Evolutionary conservation across 805 yeast genomes (phyloP).

Genomic region (Babjeviella inositovora): DNA sequence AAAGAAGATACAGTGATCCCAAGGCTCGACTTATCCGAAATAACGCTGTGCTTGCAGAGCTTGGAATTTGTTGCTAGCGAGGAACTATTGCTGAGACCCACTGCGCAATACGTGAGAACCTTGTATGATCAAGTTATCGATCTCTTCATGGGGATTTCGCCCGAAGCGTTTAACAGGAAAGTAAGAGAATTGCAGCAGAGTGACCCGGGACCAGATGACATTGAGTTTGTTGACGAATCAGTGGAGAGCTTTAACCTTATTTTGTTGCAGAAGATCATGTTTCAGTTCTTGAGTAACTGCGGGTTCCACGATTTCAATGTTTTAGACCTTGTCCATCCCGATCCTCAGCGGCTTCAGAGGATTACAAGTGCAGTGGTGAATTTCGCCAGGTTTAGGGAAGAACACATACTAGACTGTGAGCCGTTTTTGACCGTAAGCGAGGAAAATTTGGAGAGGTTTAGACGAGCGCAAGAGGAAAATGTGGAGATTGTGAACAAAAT

Average conservation of each 20-base stretch:
- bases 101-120: conserved; percentile 33
- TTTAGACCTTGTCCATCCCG: conserved; percentile 66
- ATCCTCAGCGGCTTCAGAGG: conserved; percentile 44
- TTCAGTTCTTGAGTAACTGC: conserved; percentile 48
- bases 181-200: conserved; percentile 3
- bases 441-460: conserved; percentile 24
- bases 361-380: conserved; percentile 73
- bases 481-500: conserved; percentile 15
- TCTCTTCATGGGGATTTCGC: conserved; percentile 31
- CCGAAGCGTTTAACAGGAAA: conserved; percentile 2
- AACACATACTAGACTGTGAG: conserved; percentile 55
- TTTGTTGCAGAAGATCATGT: conserved; percentile 41
- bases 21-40: conserved; percentile 38
- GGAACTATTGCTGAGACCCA: conserved; percentile 41
- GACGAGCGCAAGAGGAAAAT: conserved; percentile 22
- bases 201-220: conserved; percentile 5
- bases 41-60: conserved; percentile 39
- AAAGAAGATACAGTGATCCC: conserved; percentile 49
- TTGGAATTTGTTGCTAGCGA: conserved; percentile 48
- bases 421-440: conserved; percentile 40
- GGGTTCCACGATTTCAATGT: conserved; percentile 69
- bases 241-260: conserved; percentile 26
- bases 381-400: conserved; percentile 74
- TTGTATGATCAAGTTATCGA: conserved; percentile 48
- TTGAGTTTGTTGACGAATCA: conserved; percentile 14